Evolutionary conservation across 805 yeast genomes (phyloP).

Genomic region (Candida methanosorbosa): DNA sequence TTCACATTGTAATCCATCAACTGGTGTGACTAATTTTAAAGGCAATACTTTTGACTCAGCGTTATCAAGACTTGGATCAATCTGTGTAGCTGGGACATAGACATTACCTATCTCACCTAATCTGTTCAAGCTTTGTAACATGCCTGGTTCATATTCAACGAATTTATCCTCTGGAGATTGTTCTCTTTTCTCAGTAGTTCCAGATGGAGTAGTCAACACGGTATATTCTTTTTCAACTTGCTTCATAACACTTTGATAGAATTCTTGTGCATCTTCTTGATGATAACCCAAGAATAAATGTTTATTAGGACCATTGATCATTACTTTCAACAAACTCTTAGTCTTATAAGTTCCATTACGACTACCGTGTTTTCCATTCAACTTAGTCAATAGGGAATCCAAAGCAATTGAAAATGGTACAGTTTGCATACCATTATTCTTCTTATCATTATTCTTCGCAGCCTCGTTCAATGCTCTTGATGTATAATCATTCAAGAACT

Average conservation of each 20-base stretch:
- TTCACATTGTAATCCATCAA: conserved; percentile 83
- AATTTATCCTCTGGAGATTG: conserved; percentile 19
- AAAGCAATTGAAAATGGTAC: conserved; percentile 44
- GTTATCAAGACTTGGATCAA: conserved; percentile 58
- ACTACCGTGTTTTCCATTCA: conserved; percentile 48
- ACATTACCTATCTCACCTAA: conserved; percentile 57
- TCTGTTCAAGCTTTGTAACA: conserved; percentile 29
- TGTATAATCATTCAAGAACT: conserved; percentile 43
- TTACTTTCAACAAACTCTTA: conserved; percentile 46
- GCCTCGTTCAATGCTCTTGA: background rate
- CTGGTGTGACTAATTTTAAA: conserved; percentile 68
- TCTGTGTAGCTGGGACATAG: conserved; percentile 63
- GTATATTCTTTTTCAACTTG: conserved; percentile 53
- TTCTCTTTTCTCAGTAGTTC: conserved; percentile 11
- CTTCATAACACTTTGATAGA: conserved; percentile 70
- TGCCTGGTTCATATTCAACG: conserved; percentile 13
- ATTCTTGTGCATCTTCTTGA: conserved; percentile 96
- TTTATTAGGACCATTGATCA: conserved; percentile 73
- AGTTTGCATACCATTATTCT: conserved; percentile 10
- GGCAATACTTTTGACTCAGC: conserved; percentile 38
- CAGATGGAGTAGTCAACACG: conserved; percentile 17
- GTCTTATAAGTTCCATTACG: conserved; percentile 57
- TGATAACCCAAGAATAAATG: conserved; percentile 76
- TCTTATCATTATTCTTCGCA: conserved; percentile 9
- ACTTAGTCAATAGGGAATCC: conserved; percentile 38